Evolutionary conservation across 148 eudicot species (phyloP).

Genomic region (Rhododendron mucronatum): DNA sequence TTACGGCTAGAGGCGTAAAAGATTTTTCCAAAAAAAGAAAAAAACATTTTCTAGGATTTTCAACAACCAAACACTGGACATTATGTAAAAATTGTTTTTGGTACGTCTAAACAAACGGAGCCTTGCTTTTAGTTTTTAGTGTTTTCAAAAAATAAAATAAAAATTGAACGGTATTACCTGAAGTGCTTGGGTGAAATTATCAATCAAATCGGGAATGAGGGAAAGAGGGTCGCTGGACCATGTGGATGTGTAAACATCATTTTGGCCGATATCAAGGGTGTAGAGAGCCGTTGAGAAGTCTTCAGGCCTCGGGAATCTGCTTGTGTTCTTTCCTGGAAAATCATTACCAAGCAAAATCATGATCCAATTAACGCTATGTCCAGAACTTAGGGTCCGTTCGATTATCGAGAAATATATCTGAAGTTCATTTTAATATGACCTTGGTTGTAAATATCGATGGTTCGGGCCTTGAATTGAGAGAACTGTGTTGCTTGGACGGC

Average conservation of each 20-base stretch:
- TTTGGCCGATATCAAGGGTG: slow-evolving; percentile 27
- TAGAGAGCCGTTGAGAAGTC: slow-evolving; percentile 20
- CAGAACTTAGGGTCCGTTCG: no score
- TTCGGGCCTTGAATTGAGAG: neutral
- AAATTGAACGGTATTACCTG: neutral
- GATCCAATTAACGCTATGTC: no score
- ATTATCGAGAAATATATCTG: neutral
- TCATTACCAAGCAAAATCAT: neutral
- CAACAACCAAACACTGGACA: no score
- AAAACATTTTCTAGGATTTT: no score
- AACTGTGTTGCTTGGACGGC: neutral
- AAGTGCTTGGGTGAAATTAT: neutral
- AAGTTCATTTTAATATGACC: neutral
- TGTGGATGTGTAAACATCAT: slow-evolving; percentile 10
- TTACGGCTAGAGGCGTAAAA: no score
- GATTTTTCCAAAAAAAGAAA: no score
- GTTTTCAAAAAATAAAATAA: neutral
- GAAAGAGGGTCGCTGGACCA: neutral
- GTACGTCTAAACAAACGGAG: no score
- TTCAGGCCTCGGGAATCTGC: slow-evolving; percentile 8
- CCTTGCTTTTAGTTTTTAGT: no score
- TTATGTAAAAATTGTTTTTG: no score
- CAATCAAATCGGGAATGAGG: slow-evolving; percentile 1
- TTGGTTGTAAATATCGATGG: neutral
- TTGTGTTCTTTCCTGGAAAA: neutral